Base-by-base conservation (phyloP, 805 yeast genomes). In the Sugiyamaella marilandica region DNA sequence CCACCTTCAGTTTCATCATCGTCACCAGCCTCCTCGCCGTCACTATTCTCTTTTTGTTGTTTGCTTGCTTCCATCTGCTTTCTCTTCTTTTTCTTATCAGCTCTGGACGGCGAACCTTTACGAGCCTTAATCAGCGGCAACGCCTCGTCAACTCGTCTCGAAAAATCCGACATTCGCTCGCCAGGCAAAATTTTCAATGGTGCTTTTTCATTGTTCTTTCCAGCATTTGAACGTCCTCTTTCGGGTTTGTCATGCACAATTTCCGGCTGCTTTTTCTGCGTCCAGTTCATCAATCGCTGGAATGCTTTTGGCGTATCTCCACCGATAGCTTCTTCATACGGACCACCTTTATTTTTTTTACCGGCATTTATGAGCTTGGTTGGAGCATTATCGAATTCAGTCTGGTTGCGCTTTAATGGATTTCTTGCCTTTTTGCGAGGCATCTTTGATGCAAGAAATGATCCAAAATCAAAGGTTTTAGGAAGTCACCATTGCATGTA, bases 61-160 rank as follows among this genome's bases (percentile, higher is more conserved):
- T 18, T 51, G 59, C 33, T 18, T 19, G 5, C 61, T 41, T 41
- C 64, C 55, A 14, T 55, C 47, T 13, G 56, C 50, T 51, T 57
- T 34, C 58, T 57, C 53, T 63, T 65, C 45, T 59, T 60, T 48
- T 62, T 62, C 49, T 59, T 51, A 8, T 65, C 65, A 14, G 63
- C 65, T 7, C 59, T 57, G 3, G 68, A 58, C 8, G 68, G 63
- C 4, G 63, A 62, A 2, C 65, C 66, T 9, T 69, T 65, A 24
- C 65, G 59, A n/a, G 72, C 69, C 41, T 59, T 61, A 5, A 68
- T 67, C 32, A 73, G 54, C 1, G 76, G 76, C 35, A 73, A 54
- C 1, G 75, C 75, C 34, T 64, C 69, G 52, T 73, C 65, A 5
- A 73, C 76, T 36, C 76, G 62, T 16, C 74, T 59, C 14, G 59